These are phyloP conservation scores for Pichia sporocuriosa DNA, from an alignment of 805 yeast genomes.

Conservation along the genomic window DNA sequence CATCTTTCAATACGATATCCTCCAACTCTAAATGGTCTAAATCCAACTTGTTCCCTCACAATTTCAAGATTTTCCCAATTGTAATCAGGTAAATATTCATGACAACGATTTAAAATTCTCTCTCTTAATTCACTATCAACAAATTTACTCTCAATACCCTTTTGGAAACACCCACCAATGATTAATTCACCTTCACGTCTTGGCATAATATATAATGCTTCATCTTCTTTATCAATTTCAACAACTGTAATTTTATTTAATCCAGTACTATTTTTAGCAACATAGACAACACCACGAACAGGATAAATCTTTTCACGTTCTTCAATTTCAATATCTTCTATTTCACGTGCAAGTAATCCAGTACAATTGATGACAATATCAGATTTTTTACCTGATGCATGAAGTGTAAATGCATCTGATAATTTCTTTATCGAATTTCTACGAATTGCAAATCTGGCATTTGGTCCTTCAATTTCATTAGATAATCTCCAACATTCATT, in stretches of 20 bases:
- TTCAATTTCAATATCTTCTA: conserved; percentile 35
- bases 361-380: conserved; percentile 51
- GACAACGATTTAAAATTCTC: conserved; percentile 42
- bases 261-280: conserved; percentile 38
- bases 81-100: conserved; percentile 34
- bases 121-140: conserved; percentile 40
- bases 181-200: conserved; percentile 67
- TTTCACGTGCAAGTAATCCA: conserved; percentile 42
- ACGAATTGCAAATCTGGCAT: conserved; percentile 41
- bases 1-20: conserved; percentile 50
- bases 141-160: conserved; percentile 17
- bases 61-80: conserved; percentile 37
- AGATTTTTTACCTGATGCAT: conserved; percentile 34
- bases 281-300: conserved; percentile 54
- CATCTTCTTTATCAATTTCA: conserved; percentile 30
- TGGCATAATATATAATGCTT: conserved; percentile 57
- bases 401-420: conserved; percentile 41
- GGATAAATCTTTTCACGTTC: conserved; percentile 33
- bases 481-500: conserved; percentile 23
- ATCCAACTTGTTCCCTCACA: conserved; percentile 50
- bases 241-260: conserved; percentile 29
- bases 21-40: conserved; percentile 58
- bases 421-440: conserved; percentile 38
- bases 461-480: conserved; percentile 11
- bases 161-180: conserved; percentile 46